phyloP scores from a whole-genome alignment of 148 eudicot genomes.

The Rhododendron henanense region DNA sequence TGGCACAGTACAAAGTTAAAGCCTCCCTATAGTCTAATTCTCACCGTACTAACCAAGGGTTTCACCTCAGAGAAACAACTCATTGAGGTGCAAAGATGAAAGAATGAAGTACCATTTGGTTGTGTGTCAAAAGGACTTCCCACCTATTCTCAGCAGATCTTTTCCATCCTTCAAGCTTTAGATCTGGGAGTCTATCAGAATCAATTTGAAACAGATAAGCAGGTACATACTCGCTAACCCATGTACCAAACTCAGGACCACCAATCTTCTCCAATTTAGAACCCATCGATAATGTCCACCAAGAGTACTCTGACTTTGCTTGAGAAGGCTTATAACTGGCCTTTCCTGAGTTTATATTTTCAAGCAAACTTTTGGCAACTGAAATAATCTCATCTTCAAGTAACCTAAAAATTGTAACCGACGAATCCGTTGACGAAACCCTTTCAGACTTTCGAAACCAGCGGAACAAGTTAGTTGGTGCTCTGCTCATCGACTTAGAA shows the following conservation, averaged over 20 bases:
- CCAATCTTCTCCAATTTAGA: slow-evolving; percentile 76
- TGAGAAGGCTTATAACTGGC: slow-evolving; percentile 27
- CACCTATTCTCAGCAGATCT: slow-evolving; percentile 39
- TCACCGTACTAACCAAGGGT: neutral
- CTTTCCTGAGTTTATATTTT: slow-evolving; percentile 43
- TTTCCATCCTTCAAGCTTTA: slow-evolving; percentile 76
- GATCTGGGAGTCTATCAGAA: slow-evolving; percentile 28
- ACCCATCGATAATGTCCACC: slow-evolving; percentile 44
- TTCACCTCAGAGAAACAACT: neutral
- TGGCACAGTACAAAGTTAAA: neutral
- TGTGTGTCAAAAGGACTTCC: slow-evolving; percentile 79
- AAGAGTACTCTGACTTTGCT: slow-evolving; percentile 28
- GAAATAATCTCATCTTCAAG: slow-evolving; percentile 59
- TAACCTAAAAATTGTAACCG: slow-evolving; percentile 45
- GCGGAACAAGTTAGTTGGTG: slow-evolving; percentile 33
- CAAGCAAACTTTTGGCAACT: slow-evolving; percentile 57
- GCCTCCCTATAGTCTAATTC: neutral
- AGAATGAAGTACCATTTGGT: slow-evolving; percentile 73
- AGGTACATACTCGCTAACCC: slow-evolving; percentile 73
- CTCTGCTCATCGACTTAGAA: slow-evolving; percentile 27
- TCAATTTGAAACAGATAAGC: slow-evolving; percentile 71
- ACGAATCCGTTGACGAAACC: slow-evolving; percentile 57
- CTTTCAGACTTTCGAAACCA: slow-evolving; percentile 46
- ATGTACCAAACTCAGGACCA: slow-evolving; percentile 68
- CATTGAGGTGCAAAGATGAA: slow-evolving; percentile 11